phyloP scores from a whole-genome alignment of 805 yeast species.

The Candida tallmaniae region DNA sequence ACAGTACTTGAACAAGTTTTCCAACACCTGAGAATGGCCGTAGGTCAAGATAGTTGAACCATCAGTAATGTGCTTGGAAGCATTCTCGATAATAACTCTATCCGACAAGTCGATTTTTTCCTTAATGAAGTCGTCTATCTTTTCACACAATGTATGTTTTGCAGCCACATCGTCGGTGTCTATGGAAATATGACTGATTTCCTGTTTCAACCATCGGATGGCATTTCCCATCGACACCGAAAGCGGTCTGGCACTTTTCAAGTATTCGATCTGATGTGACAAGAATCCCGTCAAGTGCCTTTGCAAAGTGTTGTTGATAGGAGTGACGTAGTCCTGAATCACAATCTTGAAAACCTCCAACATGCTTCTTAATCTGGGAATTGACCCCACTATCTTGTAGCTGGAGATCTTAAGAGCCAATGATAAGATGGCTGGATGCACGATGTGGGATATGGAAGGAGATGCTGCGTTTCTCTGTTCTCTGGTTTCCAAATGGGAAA shows the following conservation, averaged over 20 bases:
- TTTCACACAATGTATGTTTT: slow-evolving; percentile 54
- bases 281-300: slow-evolving; percentile 86
- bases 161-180: slow-evolving; percentile 67
- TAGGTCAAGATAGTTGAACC: slow-evolving; percentile 80
- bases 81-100: slow-evolving; percentile 73
- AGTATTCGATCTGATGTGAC: slow-evolving; percentile 87
- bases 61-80: slow-evolving; percentile 69
- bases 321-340: slow-evolving; percentile 77
- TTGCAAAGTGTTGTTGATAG: slow-evolving; percentile 76
- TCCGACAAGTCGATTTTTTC: slow-evolving; percentile 85
- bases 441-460: slow-evolving; percentile 57
- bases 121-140: slow-evolving; percentile 74
- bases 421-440: slow-evolving; percentile 81
- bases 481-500: slow-evolving; percentile 75
- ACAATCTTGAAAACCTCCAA: slow-evolving; percentile 77
- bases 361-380: slow-evolving; percentile 80
- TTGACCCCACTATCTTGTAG: slow-evolving; percentile 86
- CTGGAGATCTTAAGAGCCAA: slow-evolving; percentile 78
- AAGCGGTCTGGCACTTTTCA: slow-evolving; percentile 86
- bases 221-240: slow-evolving; percentile 97
- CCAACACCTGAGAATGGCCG: slow-evolving; percentile 83
- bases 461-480: slow-evolving; percentile 65
- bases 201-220: slow-evolving; percentile 94
- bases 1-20: slow-evolving; percentile 67
- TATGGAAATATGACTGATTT: slow-evolving; percentile 76